Base-by-base conservation (phyloP, 2,329 filamentous ascomycete genomes). In the Sclerotinia glacialis region DNA sequence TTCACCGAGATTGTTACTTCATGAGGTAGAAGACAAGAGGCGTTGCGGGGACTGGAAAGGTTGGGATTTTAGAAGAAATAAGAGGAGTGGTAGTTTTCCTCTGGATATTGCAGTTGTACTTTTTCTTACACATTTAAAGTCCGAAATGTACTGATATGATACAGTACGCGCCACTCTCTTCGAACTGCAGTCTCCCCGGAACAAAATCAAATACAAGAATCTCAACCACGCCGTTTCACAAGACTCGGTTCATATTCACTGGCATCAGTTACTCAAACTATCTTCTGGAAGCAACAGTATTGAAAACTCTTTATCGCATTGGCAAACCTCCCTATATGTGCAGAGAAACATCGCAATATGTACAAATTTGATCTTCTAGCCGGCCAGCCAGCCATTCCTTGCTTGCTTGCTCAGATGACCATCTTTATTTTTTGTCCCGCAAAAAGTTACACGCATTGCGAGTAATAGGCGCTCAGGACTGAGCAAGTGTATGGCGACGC, bases 401-500 rank as follows among this genome's bases (percentile, higher is more conserved):
- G 12, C 3, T 40, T 12, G 4, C 21, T 14, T 54, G 28, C n/a
- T 21, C 26, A 42, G 7, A 42, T 56, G 26, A 18, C 31, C 5
- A 26, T 26, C 3, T 12, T 21, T 16, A 26, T 52, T 11, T 8
- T 14, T 8, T 12, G 18, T 49, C 16, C 31, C 0, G 28, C 2
- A 26, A 34, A 14, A 4, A 1, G 5, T 66, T 5, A 66, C 75
- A 56, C 42, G 18, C 65, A 66, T 42, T 66, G 65, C 2, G 65
- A 66, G 44, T 56, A 66, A 42, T 64, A 56, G 5, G 40, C 11
- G n/a, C 34, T 42, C 3, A 47, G 5, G 23, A 18, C 34, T 11
- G 58, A 49, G 37, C 65, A 66, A 12, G 58, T 66, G 47, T 62
- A 64, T 23, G 58, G 58, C 12, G 58, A 54, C 2, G 42, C 50